Evolutionary conservation across 345 rosid genomes (phyloP), one percentile per base, ranked within the genome.

Genomic region (Brassica cretica): DNA sequence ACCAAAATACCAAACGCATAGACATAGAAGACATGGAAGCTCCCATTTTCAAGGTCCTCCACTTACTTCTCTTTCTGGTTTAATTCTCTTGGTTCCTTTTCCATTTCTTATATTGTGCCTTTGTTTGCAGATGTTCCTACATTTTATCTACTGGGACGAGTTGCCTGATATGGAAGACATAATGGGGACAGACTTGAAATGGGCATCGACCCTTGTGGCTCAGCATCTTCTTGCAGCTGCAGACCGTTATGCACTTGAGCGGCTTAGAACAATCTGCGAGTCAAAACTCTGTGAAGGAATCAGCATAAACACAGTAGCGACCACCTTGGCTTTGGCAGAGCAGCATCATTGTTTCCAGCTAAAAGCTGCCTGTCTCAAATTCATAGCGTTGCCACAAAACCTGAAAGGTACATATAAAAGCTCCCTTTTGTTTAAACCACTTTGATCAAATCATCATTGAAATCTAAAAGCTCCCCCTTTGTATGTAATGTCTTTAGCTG

Each of bases 161-260:
- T 84, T 92, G 68, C 93, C 97, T 16, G 86, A 88, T 78, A 69
- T 93, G 87, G 82, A 81, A 85, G 91, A 91, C 74, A 78, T 91
- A 35, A 82, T 83, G 72, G 92, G 91, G 64, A 77, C 88, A 80
- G 85, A 80, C 60, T 61, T 86, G 64, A 86, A 82, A 82, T 87
- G 88, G 88, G 93, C 87, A 14, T 86, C 87, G 1, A 90, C 92
- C 24, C 88, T 88, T 73, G 87, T 93, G 79, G 78, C 85, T 68
- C 98, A 91, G 84, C 98, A 93, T 83, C 84, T 93, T 30, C 92
- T 90, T 75, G 97, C 90, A 2, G 93, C 91, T 65, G 95, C 97
- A 63, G 97, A 93, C 68, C 88, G 89, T 37, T 93, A 91, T 80
- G 88, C 88, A 16, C 82, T 91, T 19, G 92, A 89, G 55, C 87